Evolutionary conservation across 2,329 filamentous ascomycete species (phyloP), one percentile per base, ranked within the genome.

Genomic region (Penicillium verrucosum): DNA sequence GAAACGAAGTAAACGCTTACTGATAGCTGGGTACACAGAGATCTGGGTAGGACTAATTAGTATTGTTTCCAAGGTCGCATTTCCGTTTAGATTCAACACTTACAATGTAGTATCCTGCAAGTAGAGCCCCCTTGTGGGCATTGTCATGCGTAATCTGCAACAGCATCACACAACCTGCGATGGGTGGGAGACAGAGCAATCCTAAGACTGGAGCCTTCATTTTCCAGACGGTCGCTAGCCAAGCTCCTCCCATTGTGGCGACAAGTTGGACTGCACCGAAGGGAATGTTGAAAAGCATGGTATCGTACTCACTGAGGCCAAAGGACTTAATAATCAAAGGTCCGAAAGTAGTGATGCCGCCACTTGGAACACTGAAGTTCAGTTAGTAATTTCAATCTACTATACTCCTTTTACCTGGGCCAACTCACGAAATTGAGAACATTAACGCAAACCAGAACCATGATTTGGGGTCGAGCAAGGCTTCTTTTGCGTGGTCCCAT

Each of bases 211-310:
- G 79, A 0, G 79, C 80, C 66, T 87, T 87, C 62, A 77, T 79
- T 58, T 81, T 81, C 54, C 80, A 73, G n/a, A 72, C 70, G 0
- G 81, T 82, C 0, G 84, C 81, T 2, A 84, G 70, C 68, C 77
- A 84, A 0, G 82, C 84, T 1, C 82, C 81, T 5, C 82, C 82
- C 34, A 87, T 74, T 0, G 82, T 88, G 0, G 83, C 79, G 21
- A 86, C 73, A 12, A 87, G 77, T 62, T 88, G 84, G 0, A 86
- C 82, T 0, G 78, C 77, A 2, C 84, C 84, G 44, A 85, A 85
- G 0, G 82, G 83, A 56, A 85, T 84, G 59, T 85, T 85, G 69
- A 85, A 83, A 0, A 85, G 72, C 14, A 85, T 85, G 0, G 83
- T 83, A 2, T 78, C 74, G 56, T 85, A 83, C 12, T 76, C 74